Base-by-base conservation (phyloP, 805 yeast genomes). In the Wickerhamomyces xylosicus region DNA sequence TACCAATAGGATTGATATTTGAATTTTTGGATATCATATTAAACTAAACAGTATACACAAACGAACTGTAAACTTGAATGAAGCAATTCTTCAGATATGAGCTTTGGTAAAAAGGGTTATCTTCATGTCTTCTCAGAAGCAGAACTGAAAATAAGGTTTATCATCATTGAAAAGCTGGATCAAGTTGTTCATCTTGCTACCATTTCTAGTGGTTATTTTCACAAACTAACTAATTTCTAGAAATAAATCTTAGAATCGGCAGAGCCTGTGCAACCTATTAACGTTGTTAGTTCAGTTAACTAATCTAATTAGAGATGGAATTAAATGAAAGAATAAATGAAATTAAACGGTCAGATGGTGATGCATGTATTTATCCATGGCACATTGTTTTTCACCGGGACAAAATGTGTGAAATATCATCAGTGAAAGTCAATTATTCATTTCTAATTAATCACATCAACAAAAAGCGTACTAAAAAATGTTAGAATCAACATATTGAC, bases 61-160 rank as follows among this genome's bases (percentile, higher is more conserved):
- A 13, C 5, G n/a, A 25, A 25, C 8, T 4, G 6, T 7, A 25
- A 25, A 7, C 14, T 25, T 25, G 29, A 13, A 13, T 25, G 5
- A 25, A 25, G 13, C 29, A 25, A 25, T 10, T 19, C 21, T 34
- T 51, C 53, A 51, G 53, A 50, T 32, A 43, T 35, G 66, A 69
- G 74, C 71, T 62, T 77, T 77, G 84, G 84, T 74, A 72, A 66
- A 43, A 55, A 56, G 57, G 66, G 72, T 71, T 81, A 72, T 84
- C 92, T 83, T 83, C 94, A 76, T 66, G 59, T 48, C 62, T 69
- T 74, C 71, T 85, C 95, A 85, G 95, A 85, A 85, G 95, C 95
- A 85, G 95, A 85, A 85, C 95, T 85, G 95, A 83, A 72, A 59
- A 52, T 50, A 54, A 56, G 52, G 61, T 64, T 63, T 72, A 61